A percentile compares a stretch with the other conserved stretches of the same genome.
phyloP scores from a whole-genome alignment of 768 basidiomycete species.

The Hygrophoropsis aurantiaca region DNA sequence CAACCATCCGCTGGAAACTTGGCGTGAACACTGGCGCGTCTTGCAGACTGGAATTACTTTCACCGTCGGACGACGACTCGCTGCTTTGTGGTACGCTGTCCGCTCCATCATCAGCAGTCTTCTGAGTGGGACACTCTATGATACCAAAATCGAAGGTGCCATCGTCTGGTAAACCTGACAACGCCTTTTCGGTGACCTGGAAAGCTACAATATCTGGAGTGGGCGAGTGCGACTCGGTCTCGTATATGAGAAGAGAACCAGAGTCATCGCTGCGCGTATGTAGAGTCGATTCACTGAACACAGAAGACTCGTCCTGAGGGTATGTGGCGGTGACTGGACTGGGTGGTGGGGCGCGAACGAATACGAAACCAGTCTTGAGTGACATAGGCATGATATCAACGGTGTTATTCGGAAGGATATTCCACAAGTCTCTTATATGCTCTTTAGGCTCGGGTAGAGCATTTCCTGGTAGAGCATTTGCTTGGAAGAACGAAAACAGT shows the following conservation, averaged over 20 bases:
- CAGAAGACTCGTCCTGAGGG: conserved; percentile 2
- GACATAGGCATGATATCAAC: conserved; percentile 9
- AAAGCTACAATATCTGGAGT: conserved; percentile 3
- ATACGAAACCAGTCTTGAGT: not conserved
- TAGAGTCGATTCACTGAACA: not conserved
- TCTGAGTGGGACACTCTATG: too few relatives aligned
- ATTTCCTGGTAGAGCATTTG: not conserved
- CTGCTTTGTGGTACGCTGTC: not conserved
- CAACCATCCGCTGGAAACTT: conserved; percentile 12
- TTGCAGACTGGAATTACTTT: conserved; percentile 7
- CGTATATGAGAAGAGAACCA: conserved; percentile 3
- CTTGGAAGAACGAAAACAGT: conserved; percentile 18
- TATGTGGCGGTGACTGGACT: conserved; percentile 13
- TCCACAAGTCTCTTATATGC: conserved; percentile 20
- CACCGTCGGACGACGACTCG: conserved; percentile 7
- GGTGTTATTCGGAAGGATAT: conserved; percentile 23
- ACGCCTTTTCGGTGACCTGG: not conserved
- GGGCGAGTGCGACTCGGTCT: conserved; percentile 1
- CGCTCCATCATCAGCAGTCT: not conserved
- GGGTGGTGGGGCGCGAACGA: conserved; percentile 16
- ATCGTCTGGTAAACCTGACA: not conserved
- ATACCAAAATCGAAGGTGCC: not conserved
- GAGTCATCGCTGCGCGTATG: conserved; percentile 1
- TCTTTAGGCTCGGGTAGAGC: conserved; percentile 17
- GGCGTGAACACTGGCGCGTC: not conserved